Evolutionary conservation across 768 basidiomycete species (phyloP), one percentile per base, ranked within the genome.

Genomic region (Cyclocybe cylindracea): DNA sequence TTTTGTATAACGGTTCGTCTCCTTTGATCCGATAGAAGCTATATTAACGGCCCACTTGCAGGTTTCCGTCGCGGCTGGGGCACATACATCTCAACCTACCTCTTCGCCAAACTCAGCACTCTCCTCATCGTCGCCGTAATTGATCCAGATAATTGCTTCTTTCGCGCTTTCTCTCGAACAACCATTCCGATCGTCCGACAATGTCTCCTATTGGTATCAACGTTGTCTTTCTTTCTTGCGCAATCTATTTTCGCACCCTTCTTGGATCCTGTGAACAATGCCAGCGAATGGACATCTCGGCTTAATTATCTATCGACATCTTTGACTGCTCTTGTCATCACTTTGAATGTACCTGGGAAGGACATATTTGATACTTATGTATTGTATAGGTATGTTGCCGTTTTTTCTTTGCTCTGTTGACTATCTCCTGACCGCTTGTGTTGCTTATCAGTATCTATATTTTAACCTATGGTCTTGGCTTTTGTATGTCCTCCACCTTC

Each of bases 61-160:
- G 89, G 79, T 14, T 90, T 84, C 61, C 84, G 90, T 5, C 76
- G 86, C 3, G 76, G 75, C 8, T 90, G 87, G 85, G 86, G 77
- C 2, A 78, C 82, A 3, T 87, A 86, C 60, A 76, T 85, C 61
- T 78, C 85, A 1, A 76, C 73, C 10, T 86, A 82, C 58, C 76
- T 89, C n/a, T 75, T 82, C 54, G 82, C 86, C 14, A 92, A 91
- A 65, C 77, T 91, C 40, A 78, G 79, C 57, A 80, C 83, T 11
- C 72, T 91, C 5, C 66, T 89, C 24, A 76, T 86, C 16, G 75
- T 87, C 37, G 84, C 87, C 5, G 66, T 89, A 46, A 75, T 91
- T 54, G 78, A 86, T 66, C 76, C 82, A 14, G 72, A 88, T 61
- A 92, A 90, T 64, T 92, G 90, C 63, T 63, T 86, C 4, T 87